These are phyloP conservation scores for Geotrichum cucujoidarum DNA, from an alignment of 1,139 yeast species.

Conservation along the genomic window DNA sequence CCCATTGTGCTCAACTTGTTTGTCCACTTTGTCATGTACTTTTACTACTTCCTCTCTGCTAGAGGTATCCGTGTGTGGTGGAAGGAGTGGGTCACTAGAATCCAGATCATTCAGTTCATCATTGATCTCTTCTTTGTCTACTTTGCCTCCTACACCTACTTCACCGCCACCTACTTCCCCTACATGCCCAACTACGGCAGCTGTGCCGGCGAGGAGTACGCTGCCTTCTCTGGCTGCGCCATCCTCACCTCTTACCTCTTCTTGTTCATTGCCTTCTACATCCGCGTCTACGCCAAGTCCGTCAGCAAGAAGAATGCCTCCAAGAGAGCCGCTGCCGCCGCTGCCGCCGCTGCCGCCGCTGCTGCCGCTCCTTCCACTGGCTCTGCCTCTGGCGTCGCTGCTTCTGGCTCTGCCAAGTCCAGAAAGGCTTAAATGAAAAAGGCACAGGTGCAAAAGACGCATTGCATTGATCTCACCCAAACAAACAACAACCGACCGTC, in stretches of 20 bases:
- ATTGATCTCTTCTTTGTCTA: slow-evolving; percentile 86
- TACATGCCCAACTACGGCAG: slow-evolving; percentile 75
- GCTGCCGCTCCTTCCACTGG: slow-evolving; percentile 20
- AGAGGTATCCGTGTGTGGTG: slow-evolving; percentile 97
- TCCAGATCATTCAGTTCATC: slow-evolving; percentile 91
- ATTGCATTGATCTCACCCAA: no score
- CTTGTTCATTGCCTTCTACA: slow-evolving; percentile 89
- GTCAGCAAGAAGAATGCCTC: slow-evolving; percentile 17
- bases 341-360: slow-evolving; percentile 17
- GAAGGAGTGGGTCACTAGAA: slow-evolving; percentile 98
- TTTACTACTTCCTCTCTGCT: slow-evolving; percentile 92
- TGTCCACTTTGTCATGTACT: slow-evolving; percentile 97
- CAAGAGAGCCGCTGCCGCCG: slow-evolving; percentile 26
- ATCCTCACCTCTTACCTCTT: slow-evolving; percentile 86
- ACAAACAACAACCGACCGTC: no score
- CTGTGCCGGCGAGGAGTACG: slow-evolving; percentile 89
- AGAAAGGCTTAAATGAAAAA: slow-evolving; percentile 16
- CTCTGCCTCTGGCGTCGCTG: slow-evolving; percentile 21
- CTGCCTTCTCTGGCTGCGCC: slow-evolving; percentile 86
- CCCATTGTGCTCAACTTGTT: slow-evolving; percentile 83
- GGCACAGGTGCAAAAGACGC: no score
- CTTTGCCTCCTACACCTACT: slow-evolving; percentile 73
- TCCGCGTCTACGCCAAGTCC: slow-evolving; percentile 65
- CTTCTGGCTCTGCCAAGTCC: slow-evolving; percentile 19
- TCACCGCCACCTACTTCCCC: slow-evolving; percentile 41